These are phyloP conservation scores for Sphaerosporella brunnea DNA, from an alignment of 495 filamentous ascomycete genomes.

Conservation along the genomic window DNA sequence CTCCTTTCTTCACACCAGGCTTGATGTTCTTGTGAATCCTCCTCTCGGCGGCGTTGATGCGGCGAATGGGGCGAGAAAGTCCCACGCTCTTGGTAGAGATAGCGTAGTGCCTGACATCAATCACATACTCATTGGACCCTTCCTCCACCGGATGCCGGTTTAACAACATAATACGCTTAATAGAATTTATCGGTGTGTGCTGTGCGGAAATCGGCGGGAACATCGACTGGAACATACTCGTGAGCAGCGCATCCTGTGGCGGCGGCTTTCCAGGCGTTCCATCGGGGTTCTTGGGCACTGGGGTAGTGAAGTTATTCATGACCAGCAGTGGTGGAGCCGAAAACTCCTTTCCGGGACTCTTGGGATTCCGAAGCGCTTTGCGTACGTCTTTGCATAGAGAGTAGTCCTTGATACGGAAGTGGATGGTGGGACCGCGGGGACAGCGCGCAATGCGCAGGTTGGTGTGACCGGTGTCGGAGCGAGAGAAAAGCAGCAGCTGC, in stretches of 20 bases:
- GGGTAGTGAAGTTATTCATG: slow-evolving; percentile 89
- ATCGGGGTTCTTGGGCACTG: slow-evolving; percentile 41
- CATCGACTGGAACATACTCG: slow-evolving; percentile 85
- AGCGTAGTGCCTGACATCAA: slow-evolving; percentile 86
- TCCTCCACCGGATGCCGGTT: slow-evolving; percentile 48
- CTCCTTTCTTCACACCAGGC: slow-evolving; percentile 33
- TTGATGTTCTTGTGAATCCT: slow-evolving; percentile 24
- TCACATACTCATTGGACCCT: slow-evolving; percentile 50
- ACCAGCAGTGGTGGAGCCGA: slow-evolving; percentile 71
- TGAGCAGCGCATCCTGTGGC: slow-evolving; percentile 83
- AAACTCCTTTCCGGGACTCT: slow-evolving; percentile 66
- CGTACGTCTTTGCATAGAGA: slow-evolving; percentile 79
- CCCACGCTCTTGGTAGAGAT: slow-evolving; percentile 78
- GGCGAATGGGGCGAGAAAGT: slow-evolving; percentile 61
- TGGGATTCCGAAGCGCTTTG: slow-evolving; percentile 62
- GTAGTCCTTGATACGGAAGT: slow-evolving; percentile 94
- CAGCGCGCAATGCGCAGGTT: slow-evolving; percentile 80
- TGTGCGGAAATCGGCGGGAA: slow-evolving; percentile 94
- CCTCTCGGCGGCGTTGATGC: slow-evolving; percentile 77
- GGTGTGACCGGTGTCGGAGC: slow-evolving; percentile 61
- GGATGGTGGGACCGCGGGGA: slow-evolving; percentile 77
- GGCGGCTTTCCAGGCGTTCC: slow-evolving; percentile 48
- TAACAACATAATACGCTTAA: slow-evolving; percentile 72
- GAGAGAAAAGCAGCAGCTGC: slow-evolving; percentile 86
- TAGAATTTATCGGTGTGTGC: slow-evolving; percentile 67